Base-by-base conservation (phyloP, 2,329 filamentous ascomycete species). In the Lithohypha guttulata region DNA sequence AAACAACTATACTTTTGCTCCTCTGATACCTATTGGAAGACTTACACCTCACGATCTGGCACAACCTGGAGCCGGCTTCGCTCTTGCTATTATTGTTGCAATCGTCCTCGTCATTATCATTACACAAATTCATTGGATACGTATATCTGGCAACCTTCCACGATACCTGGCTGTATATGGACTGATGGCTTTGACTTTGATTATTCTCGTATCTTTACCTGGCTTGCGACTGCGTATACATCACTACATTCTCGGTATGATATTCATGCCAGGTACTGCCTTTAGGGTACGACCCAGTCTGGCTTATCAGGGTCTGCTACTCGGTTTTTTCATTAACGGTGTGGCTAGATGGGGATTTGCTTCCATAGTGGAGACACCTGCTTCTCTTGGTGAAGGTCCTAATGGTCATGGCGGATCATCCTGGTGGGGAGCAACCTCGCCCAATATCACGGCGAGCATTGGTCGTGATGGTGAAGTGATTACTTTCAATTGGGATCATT, bases 291-390 rank as follows among this genome's bases (percentile, higher is more conserved):
- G 91, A 0, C 82, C 84, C 0, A 80, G 79, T 1, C 67, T 96
- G 6, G 59, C 94, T 2, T 96, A 91, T 54, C 89, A 96, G 59
- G 91, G 91, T 8, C 66, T 98, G 2, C 68, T 98, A 0, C 65
- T 96, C 6, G 91, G 91, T 0, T 71, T 96, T 0, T 96, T 95
- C 59, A 79, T 95, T 62, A 95, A 95, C 56, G 89, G 91, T 37
- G 77, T 93, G 43, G 89, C 87, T 3, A 74, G 89, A 29, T 96
- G 91, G 91, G 87, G 87, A 0, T 98, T 93, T 58, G 87, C 85
- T 45, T 73, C 81, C 1, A 76, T 98, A 32, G 71, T 98, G 11
- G 80, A 98, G 61, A 96, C 91, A 0, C 75, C 83, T 0, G 70
- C 61, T 1, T 77, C 78, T 1, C 63, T 98, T 17, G 68, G 73